Percentiles rank a stretch among this genome's conserved stretches.
Evolutionary conservation across 306 rosid species (phyloP).

Genomic region (Glycine tomentella): DNA sequence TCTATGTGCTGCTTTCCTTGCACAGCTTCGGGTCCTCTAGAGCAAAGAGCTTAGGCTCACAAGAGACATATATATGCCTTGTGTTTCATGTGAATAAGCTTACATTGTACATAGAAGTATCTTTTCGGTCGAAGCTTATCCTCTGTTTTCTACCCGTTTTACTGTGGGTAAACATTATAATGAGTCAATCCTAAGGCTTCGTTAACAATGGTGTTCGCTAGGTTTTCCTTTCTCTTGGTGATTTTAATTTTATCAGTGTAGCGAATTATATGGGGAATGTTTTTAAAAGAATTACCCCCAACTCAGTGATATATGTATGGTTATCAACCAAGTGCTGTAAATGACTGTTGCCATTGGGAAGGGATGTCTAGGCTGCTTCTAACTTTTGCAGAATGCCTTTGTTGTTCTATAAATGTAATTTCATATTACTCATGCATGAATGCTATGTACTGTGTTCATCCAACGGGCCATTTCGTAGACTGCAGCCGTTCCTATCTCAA

Average conservation of each 20-base stretch:
- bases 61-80: constrained; percentile 39
- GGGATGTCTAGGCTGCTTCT: constrained; percentile 12
- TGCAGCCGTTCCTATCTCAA: background rate
- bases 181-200: constrained; percentile 45
- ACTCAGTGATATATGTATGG: constrained; percentile 14
- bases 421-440: background rate
- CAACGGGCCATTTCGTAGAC: background rate
- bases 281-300: constrained; percentile 31
- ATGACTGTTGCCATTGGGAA: constrained; percentile 26
- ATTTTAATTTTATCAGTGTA: constrained; percentile 34
- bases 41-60: constrained; percentile 37
- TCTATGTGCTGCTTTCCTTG: constrained; percentile 94
- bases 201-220: no score
- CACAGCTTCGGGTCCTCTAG: constrained; percentile 82
- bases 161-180: constrained; percentile 56
- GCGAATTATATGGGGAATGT: constrained; percentile 26
- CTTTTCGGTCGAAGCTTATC: constrained; percentile 31
- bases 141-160: constrained; percentile 45
- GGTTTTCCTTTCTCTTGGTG: constrained; percentile 7
- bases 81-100: constrained; percentile 58
- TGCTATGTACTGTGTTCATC: constrained; percentile 1
- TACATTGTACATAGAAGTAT: constrained; percentile 54
- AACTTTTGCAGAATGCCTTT: constrained; percentile 8
- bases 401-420: constrained; percentile 11
- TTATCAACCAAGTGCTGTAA: constrained; percentile 39